phyloP scores from a whole-genome alignment of 139 green algal genomes.

The Chlamydomonas incerta region DNA sequence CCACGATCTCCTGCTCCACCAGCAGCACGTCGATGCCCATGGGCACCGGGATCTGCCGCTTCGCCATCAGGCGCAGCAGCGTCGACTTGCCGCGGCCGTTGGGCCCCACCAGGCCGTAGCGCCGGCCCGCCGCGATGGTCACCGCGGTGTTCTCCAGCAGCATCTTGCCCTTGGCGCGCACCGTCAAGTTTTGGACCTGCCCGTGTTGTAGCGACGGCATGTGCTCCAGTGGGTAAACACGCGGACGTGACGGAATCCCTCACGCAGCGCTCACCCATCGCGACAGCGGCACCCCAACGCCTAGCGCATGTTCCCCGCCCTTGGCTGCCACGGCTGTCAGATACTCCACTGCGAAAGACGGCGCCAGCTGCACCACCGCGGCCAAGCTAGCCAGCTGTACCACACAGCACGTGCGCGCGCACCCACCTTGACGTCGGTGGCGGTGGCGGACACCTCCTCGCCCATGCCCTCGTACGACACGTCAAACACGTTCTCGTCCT shows the following conservation, averaged over 20 bases:
- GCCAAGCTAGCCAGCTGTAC: no score
- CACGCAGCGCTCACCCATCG: no score
- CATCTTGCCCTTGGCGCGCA: conserved; percentile 98
- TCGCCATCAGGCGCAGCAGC: conserved; percentile 94
- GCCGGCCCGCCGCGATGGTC: conserved; percentile 88
- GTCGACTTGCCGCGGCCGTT: conserved; percentile 96
- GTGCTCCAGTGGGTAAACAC: no score
- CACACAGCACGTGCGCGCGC: no score
- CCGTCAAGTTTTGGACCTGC: conserved; percentile 94
- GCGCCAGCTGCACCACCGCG: no score
- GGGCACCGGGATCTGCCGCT: conserved; percentile 94
- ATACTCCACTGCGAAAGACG: no score
- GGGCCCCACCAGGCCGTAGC: conserved; percentile 75
- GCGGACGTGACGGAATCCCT: no score
- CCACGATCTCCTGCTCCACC: conserved; percentile 98
- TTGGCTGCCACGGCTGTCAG: no score
- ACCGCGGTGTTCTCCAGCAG: conserved; percentile 94
- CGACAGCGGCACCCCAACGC: no score
- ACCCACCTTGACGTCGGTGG: conserved; percentile 94
- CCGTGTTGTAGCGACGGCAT: no score
- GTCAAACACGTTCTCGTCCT: conserved; percentile 98
- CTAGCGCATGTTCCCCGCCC: no score
- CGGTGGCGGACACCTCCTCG: conserved; percentile 62
- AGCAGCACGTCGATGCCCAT: conserved; percentile 97
- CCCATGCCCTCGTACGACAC: conserved; percentile 91